Base-by-base conservation (phyloP, 2,329 filamentous ascomycete genomes). In the Thermothelomyces thermophilus region DNA sequence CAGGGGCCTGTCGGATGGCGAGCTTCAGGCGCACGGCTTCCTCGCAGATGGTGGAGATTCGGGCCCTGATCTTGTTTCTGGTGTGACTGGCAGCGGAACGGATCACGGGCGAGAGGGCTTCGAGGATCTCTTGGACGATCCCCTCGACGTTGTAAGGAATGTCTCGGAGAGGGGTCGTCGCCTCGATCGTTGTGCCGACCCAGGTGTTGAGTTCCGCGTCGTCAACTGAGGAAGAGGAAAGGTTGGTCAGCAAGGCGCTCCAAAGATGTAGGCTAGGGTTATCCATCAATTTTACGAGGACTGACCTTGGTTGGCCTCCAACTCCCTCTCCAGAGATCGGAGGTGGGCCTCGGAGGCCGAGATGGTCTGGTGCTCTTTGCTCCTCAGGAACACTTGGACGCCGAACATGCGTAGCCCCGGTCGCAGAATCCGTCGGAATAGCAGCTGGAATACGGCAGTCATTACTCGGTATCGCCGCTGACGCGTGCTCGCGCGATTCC, bases 21-120 rank as follows among this genome's bases (percentile, higher is more conserved):
- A 60, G 35, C n/a, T 52, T 53, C 9, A 60, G 44, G 8, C 51
- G 36, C 2, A 54, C 36, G 1, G 58, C 58, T 11, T 50, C n/a
- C 24, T 55, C 41, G 31, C 58, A 60, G 2, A 60, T 50, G 10
- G 26, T 16, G 9, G 41, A 20, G n/a, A 57, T 46, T 0, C 33
- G 41, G 2, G 11, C 13, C 9, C 26, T 45, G 14, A 51, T 48
- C 17, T 48, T 46, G 11, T 49, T 22, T 6, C 34, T 19, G 30
- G 50, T 52, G 9, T 45, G 45, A 14, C 10, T 8, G 16, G 46
- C 50, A 1, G 36, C 19, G 34, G 41, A 45, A 2, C 22, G 24
- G 5, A 57, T 31, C 13, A 57, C 30, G 1, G 50, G 55, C 2
- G n/a, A 26, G 1, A 57, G 46, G 1, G 43, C 36, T 4, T 51